These are phyloP conservation scores for Scutellaria minor DNA, from an alignment of 257 asterid species.

Conservation along the genomic window DNA sequence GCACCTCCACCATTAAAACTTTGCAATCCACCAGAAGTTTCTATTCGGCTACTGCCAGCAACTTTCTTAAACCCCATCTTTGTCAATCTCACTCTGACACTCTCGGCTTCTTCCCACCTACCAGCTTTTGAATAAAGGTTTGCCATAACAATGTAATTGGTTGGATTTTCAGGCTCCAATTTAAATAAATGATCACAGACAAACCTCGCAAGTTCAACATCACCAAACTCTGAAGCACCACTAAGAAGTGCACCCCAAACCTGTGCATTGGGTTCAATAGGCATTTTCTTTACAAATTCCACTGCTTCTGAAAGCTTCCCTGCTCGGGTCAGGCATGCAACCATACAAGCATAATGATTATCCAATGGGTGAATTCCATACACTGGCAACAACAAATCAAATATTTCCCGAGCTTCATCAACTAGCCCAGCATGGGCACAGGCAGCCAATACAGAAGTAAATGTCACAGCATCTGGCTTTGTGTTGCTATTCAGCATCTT, in stretches of 20 bases:
- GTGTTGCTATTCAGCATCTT: conserved; percentile 59
- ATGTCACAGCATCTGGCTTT: conserved; percentile 70
- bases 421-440: conserved; percentile 87
- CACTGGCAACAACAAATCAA: conserved; percentile 51
- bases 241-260: conserved; percentile 87
- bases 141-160: conserved; percentile 72
- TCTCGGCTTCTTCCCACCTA: conserved; percentile 82
- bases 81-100: conserved; percentile 58
- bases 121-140: conserved; percentile 79
- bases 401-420: conserved; percentile 61
- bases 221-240: conserved; percentile 74
- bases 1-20: conserved; percentile 42
- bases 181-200: conserved; percentile 60
- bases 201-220: conserved; percentile 66
- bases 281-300: conserved; percentile 69
- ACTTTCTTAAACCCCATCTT: conserved; percentile 63
- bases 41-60: conserved; percentile 80
- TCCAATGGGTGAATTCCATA: conserved; percentile 59
- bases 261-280: conserved; percentile 60
- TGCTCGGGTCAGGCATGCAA: conserved; percentile 70
- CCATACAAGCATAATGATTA: conserved; percentile 83
- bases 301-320: conserved; percentile 73
- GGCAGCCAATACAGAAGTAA: conserved; percentile 78
- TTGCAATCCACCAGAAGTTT: conserved; percentile 46
- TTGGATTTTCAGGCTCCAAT: conserved; percentile 72